Percentiles rank a stretch among this genome's conserved stretches.
Evolutionary conservation across 2,329 filamentous ascomycete species (phyloP).

Genomic region (Hypoxylon sp.): DNA sequence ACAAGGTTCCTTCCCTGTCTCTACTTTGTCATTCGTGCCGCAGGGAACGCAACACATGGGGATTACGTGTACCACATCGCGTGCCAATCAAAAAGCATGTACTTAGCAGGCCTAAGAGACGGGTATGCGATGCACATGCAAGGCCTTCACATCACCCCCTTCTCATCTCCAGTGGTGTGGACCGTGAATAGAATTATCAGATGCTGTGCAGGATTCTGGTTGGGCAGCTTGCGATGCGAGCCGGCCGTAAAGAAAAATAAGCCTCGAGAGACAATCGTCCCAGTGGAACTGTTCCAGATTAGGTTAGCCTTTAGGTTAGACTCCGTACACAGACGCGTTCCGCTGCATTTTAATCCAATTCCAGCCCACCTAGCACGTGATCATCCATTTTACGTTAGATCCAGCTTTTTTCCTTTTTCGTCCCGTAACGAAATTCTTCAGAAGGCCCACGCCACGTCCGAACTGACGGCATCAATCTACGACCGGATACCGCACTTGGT

Average conservation of each 20-base stretch:
- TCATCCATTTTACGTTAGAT: conserved; percentile 2
- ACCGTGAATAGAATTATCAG: conserved; percentile 13
- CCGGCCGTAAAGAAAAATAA: conserved; percentile 21
- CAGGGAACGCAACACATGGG: conserved; percentile 4
- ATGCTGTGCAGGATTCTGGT: conserved; percentile 7
- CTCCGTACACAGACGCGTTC: neutral
- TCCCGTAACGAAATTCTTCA: conserved; percentile 26
- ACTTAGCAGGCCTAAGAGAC: conserved; percentile 9
- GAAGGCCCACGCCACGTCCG: conserved; percentile 23
- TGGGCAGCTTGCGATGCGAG: neutral
- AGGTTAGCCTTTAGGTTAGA: conserved; percentile 3
- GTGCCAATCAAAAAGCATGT: conserved; percentile 23
- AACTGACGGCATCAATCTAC: conserved; percentile 20
- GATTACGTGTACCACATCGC: conserved; percentile 33
- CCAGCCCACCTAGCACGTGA: conserved; percentile 24
- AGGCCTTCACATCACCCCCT: conserved; percentile 8
- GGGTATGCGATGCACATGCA: conserved; percentile 37
- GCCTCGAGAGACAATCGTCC: neutral
- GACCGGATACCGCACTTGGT: conserved; percentile 8
- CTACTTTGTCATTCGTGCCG: conserved; percentile 18
- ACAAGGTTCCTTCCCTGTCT: conserved; percentile 14
- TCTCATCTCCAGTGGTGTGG: conserved; percentile 24
- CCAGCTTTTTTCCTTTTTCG: conserved; percentile 8
- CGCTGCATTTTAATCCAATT: neutral
- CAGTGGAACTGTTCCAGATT: neutral